Conservation (phyloP, 163 green algal species). For the Prototheca stagnorum region DNA sequence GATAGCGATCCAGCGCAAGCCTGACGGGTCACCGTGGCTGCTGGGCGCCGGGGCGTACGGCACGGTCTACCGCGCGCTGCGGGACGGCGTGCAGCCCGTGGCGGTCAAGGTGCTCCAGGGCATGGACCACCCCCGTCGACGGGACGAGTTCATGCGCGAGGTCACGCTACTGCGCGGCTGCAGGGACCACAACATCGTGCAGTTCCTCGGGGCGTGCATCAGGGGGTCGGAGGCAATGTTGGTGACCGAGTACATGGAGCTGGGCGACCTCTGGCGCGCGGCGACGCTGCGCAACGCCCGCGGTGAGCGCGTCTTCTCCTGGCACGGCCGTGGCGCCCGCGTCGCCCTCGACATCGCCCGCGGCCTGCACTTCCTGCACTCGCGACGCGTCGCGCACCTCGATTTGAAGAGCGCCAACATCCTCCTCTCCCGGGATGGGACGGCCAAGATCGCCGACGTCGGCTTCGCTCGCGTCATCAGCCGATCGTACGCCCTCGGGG, state of each 20-base stretch:
- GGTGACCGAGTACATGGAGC: slow-evolving; percentile 24
- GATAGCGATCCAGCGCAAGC: slow-evolving; percentile 17
- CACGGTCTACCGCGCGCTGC: slow-evolving; percentile 26
- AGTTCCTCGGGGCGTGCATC: slow-evolving; percentile 19
- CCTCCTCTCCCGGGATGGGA: slow-evolving; percentile 27
- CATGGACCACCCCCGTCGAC: slow-evolving; percentile 8
- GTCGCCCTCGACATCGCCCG: slow-evolving; percentile 14
- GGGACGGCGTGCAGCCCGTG: slow-evolving; percentile 24
- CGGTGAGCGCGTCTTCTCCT: slow-evolving; percentile 19
- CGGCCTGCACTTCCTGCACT: slow-evolving; percentile 20
- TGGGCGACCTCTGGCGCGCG: slow-evolving; percentile 23
- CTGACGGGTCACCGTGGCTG: slow-evolving; percentile 29
- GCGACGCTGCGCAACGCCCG: slow-evolving; percentile 6
- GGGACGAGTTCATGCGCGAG: slow-evolving; percentile 25
- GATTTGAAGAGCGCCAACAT: slow-evolving; percentile 31
- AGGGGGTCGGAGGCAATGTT: slow-evolving; percentile 15
- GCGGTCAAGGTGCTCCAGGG: slow-evolving; percentile 30
- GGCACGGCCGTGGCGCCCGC: slow-evolving; percentile 8
- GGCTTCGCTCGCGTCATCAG: slow-evolving; percentile 22
- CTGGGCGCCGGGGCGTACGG: slow-evolving; percentile 35
- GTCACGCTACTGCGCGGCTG: slow-evolving; percentile 30
- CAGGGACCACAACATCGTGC: slow-evolving; percentile 38
- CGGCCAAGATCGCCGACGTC: slow-evolving; percentile 38
- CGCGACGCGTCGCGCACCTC: slow-evolving; percentile 11
- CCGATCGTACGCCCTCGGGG: slow-evolving; percentile 10